These are phyloP conservation scores for Salvia sclarea DNA, from an alignment of 305 asterid species.

Conservation along the genomic window DNA sequence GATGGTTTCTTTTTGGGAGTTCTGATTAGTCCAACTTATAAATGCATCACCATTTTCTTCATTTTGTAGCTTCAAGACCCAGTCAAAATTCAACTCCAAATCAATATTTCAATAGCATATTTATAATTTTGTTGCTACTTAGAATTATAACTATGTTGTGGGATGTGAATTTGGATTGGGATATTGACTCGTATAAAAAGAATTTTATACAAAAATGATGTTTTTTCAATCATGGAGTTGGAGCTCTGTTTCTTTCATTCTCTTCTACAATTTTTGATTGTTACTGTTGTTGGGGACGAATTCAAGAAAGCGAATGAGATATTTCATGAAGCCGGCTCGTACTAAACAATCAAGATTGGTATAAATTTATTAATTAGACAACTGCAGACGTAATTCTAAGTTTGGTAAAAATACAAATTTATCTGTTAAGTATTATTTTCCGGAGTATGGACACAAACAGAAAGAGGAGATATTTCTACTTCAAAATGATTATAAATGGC, in stretches of 20 bases:
- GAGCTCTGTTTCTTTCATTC: background rate
- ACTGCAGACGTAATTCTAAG: background rate
- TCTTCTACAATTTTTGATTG: background rate
- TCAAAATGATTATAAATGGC: background rate
- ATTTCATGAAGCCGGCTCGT: background rate
- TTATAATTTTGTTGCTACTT: background rate
- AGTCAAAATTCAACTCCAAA: background rate
- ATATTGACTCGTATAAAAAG: no score
- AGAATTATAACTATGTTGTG: background rate
- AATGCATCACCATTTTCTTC: background rate
- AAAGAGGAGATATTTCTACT: background rate
- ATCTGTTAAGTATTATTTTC: background rate
- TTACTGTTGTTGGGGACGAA: background rate
- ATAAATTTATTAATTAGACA: background rate
- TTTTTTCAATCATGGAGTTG: background rate
- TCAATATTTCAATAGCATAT: no score
- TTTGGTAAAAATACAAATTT: background rate
- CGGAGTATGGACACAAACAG: background rate
- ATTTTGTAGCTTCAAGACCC: no score
- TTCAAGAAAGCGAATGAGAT: background rate
- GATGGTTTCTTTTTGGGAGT: conserved; percentile 46
- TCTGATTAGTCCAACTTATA: conserved; percentile 35
- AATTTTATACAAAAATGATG: no score
- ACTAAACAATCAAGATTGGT: background rate
- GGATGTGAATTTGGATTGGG: background rate